Base-by-base conservation (phyloP, 306 rosid species). In the Rosa persica region DNA sequence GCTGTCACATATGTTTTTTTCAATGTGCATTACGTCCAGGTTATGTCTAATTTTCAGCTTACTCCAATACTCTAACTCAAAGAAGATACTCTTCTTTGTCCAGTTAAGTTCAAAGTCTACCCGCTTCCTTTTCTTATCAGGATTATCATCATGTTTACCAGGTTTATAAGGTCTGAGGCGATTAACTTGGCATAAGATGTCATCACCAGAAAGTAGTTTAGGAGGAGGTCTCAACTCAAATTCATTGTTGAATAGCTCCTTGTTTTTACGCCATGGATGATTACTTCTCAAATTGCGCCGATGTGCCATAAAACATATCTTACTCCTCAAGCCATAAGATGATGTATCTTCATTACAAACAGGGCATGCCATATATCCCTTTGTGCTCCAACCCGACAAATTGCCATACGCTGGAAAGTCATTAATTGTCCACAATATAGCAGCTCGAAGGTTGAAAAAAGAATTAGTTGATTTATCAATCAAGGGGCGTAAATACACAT, bases 31-130 rank as follows among this genome's bases (percentile, higher is more conserved):
- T 20, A 70, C 75, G 47, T 69, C 73, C 36, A 69, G 7, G 36
- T 69, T 69, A 43, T 69, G 73, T 43, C 73, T 43, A 30, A 69
- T 19, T 23, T 44, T 44, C 58, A 70, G 13, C 12, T 23, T 47
- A 19, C n/a, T 8, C 75, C 57, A 70, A 13, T 70, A 47, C 8
- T 44, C 58, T 1, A 70, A 70, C 57, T 70, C 75, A 22, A 70
- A 70, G 36, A 70, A 70, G 25, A 70, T 44, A 46, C 60, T 47
- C 40, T 44, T 70, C 22, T 70, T 72, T 11, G 52, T 72, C 65
- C 76, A 72, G 44, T 51, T 72, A 1, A 4, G 3, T 23, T 23
- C 27, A 23, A 3, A 23, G 44, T n/a, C 34, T 30, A 30, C 34
- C 2, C 34, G 34, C 34, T 30, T 30, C 34, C 34, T 30, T 30